These are phyloP conservation scores for Pseudogymnoascus sp. DNA, from an alignment of 2,329 filamentous ascomycete genomes.

Conservation along the genomic window DNA sequence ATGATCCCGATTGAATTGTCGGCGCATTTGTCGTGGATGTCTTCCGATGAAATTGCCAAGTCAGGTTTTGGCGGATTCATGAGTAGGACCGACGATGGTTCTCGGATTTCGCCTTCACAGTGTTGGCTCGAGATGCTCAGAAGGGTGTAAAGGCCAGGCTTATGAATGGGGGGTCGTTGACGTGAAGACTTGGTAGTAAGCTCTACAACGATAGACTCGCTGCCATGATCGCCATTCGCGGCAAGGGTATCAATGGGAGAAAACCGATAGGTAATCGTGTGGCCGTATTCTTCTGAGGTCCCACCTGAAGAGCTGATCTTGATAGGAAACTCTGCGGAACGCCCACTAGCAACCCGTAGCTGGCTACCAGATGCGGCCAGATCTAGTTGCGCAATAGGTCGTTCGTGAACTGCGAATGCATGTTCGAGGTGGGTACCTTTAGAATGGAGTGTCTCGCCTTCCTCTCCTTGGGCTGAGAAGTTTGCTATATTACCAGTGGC, in stretches of 20 bases:
- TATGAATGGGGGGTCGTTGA: slow-evolving; percentile 61
- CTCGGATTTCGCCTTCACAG: slow-evolving; percentile 81
- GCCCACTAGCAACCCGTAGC: slow-evolving; percentile 74
- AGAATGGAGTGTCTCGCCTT: slow-evolving; percentile 53
- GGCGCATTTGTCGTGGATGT: slow-evolving; percentile 90
- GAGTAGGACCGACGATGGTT: slow-evolving; percentile 88
- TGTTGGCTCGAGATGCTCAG: slow-evolving; percentile 71
- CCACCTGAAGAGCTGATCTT: slow-evolving; percentile 58
- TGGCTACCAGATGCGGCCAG: slow-evolving; percentile 76
- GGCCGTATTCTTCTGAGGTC: slow-evolving; percentile 52
- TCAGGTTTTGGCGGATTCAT: slow-evolving; percentile 86
- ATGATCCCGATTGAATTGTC: slow-evolving; percentile 86
- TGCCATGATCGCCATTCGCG: slow-evolving; percentile 62
- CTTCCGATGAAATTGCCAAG: slow-evolving; percentile 64
- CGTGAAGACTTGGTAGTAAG: slow-evolving; percentile 54
- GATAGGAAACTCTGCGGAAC: slow-evolving; percentile 61
- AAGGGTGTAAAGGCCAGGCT: slow-evolving; percentile 80
- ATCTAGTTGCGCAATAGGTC: slow-evolving; percentile 64
- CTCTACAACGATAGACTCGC: slow-evolving; percentile 49
- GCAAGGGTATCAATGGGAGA: slow-evolving; percentile 65
- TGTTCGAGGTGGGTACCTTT: slow-evolving; percentile 62
- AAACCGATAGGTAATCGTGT: slow-evolving; percentile 75
- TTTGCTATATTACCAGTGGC: slow-evolving; percentile 79
- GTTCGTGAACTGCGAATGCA: slow-evolving; percentile 77
- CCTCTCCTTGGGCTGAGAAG: slow-evolving; percentile 61